Percentiles rank a stretch among this genome's conserved stretches.
These are phyloP conservation scores for Exserohilum rostratum DNA, from an alignment of 2,329 filamentous ascomycete genomes.

Conservation along the genomic window DNA sequence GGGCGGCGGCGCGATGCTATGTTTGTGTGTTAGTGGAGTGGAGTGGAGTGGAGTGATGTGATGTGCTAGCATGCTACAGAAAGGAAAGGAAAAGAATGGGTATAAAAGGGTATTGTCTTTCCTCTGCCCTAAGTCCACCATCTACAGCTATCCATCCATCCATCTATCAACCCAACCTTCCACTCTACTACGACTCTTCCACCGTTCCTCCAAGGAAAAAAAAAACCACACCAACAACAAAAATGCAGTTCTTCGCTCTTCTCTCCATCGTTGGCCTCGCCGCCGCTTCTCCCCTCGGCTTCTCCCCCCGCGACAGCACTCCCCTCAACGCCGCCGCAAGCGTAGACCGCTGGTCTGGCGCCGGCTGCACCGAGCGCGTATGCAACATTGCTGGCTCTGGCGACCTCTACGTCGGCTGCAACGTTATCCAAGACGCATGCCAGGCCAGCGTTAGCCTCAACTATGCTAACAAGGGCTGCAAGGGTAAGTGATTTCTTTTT, in stretches of 20 bases:
- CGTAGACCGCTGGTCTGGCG: slow-evolving; percentile 20
- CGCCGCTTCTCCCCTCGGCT: slow-evolving; percentile 9
- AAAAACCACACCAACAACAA: no score
- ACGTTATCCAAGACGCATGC: slow-evolving; percentile 16
- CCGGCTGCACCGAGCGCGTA: slow-evolving; percentile 14
- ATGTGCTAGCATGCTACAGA: no score
- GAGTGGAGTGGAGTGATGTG: no score
- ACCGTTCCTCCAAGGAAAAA: background rate
- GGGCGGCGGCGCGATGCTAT: no score
- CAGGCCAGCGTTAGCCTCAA: slow-evolving; percentile 15
- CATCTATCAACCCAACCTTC: no score
- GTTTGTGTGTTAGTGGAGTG: no score
- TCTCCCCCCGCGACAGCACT: background rate
- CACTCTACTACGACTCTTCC: no score
- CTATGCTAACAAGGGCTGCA: slow-evolving; percentile 19
- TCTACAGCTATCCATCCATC: no score
- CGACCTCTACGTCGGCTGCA: slow-evolving; percentile 18
- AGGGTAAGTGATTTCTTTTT: slow-evolving; percentile 4
- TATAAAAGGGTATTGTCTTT: no score
- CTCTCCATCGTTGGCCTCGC: slow-evolving; percentile 11
- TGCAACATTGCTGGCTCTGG: slow-evolving; percentile 24
- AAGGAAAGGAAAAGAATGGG: no score
- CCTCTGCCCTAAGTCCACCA: no score
- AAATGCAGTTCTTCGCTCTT: slow-evolving; percentile 11
- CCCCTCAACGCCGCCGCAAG: slow-evolving; percentile 9